Base-by-base conservation (phyloP, 768 basidiomycete genomes). In the Thelephora ganbajun region DNA sequence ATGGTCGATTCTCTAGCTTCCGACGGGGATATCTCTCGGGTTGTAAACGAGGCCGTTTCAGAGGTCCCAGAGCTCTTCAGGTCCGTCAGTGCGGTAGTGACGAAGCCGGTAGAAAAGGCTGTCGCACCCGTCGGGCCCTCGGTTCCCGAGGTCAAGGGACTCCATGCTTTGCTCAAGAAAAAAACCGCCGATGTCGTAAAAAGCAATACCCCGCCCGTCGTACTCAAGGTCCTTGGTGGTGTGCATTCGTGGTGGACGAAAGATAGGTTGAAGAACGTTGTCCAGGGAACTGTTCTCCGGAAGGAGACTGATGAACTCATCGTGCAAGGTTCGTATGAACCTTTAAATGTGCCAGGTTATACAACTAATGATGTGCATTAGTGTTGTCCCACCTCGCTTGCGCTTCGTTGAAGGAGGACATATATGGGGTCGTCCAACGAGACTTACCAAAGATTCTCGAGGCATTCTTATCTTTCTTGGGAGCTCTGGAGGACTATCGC, bases 401-500 rank as follows among this genome's bases (percentile, higher is more conserved):
- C 50, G 76, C 80, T 0, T 91, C 89, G 3, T 64, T 92, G 12
- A 68, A 69, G 1, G 90, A 91, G 60, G 89, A 93, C 63, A 70
- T 72, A 16, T 90, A 81, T 57, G 89, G 89, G 18, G 74, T 80
- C 33, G 85, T 90, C 11, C 90, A 92, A 59, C 70, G 83, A 11
- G 90, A 92, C 57, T 85, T 89, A 16, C 83, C 88, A 0, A 79
- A 76, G 50, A 77, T 89, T 23, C 60, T 93, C 2, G 89, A 93
- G 60, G 82, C 83, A 0, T 66, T 91, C 53, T 59, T 83, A 11
- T 72, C 72, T 0, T 83, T 81, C 65, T 69, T 88, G 16, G 58
- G 61, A 1, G 82, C 76, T 1, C 61, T 89, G 16, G 87, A 90
- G 53, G 71, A 71, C 26, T 80, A 80, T 49, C 74, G 77, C 48